phyloP scores from a whole-genome alignment of 306 rosid genomes.

The Citrullus colocynthis region DNA sequence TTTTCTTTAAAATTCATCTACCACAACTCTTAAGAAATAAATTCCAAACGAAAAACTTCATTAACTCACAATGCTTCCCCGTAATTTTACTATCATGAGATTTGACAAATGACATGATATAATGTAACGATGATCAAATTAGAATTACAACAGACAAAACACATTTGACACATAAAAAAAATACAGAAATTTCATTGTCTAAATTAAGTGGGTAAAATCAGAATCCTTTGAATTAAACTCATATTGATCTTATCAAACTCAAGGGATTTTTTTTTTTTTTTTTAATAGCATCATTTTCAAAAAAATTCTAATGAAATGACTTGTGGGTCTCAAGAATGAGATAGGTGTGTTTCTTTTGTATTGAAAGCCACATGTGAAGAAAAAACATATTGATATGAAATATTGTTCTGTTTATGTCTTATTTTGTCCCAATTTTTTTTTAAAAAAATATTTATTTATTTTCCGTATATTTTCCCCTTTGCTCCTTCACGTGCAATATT shows the following conservation, averaged over 20 bases:
- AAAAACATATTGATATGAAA: background rate
- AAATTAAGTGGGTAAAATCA: background rate
- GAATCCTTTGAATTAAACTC: background rate
- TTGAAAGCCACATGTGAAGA: background rate
- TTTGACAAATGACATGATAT: background rate
- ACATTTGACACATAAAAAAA: background rate
- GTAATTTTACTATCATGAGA: background rate
- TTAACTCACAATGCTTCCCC: background rate
- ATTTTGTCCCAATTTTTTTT: background rate
- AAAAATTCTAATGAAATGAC: background rate
- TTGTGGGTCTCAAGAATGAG: constrained; percentile 6
- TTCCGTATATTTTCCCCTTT: background rate
- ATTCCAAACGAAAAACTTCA: background rate
- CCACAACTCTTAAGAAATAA: background rate
- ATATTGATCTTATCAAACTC: background rate
- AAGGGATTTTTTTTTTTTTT: background rate
- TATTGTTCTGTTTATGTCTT: background rate
- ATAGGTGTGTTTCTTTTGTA: background rate
- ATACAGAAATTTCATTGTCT: background rate
- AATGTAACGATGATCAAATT: background rate
- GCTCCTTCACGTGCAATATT: constrained; percentile 56
- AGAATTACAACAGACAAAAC: background rate
- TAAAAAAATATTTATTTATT: too few species aligned
- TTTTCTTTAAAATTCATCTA: background rate
- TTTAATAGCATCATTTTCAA: background rate